Percentiles rank a stretch among this genome's conserved stretches.
Conservation (phyloP, 2,329 filamentous ascomycete species). For the Colletotrichum agaves region DNA sequence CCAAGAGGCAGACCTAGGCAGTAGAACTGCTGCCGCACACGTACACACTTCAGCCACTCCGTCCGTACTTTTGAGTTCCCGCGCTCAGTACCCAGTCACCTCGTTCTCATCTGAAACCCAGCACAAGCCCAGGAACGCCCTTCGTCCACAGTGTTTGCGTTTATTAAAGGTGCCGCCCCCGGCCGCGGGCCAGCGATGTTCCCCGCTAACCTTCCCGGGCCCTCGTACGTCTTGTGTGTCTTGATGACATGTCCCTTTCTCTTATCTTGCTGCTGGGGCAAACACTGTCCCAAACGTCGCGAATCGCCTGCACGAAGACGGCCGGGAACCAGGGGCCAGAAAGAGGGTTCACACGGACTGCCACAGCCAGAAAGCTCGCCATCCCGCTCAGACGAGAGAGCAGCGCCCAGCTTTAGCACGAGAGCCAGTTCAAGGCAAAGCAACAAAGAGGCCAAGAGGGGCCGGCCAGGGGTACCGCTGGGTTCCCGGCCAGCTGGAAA, state of each 20-base stretch:
- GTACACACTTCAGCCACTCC: constrained; percentile 27
- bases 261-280: background rate
- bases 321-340: background rate
- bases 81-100: constrained; percentile 10
- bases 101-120: constrained; percentile 34
- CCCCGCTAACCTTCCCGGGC: constrained; percentile 25
- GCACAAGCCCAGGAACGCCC: constrained; percentile 20
- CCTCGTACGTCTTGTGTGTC: constrained; percentile 16
- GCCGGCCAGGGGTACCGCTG: constrained; percentile 10
- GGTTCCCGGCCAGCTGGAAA: constrained; percentile 32
- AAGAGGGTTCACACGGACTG: constrained; percentile 6
- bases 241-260: constrained; percentile 4
- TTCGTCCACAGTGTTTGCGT: constrained; percentile 3
- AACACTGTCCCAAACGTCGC: constrained; percentile 13
- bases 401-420: constrained; percentile 5
- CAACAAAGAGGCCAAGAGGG: constrained; percentile 12
- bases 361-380: constrained; percentile 13
- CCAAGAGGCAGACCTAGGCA: background rate
- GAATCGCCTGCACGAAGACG: background rate
- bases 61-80: constrained; percentile 23
- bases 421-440: background rate
- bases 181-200: constrained; percentile 18
- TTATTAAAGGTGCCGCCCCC: background rate
- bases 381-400: constrained; percentile 17
- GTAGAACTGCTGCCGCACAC: constrained; percentile 3